Conservation (phyloP, 805 yeast genomes). For the Pichia cabralensis region DNA sequence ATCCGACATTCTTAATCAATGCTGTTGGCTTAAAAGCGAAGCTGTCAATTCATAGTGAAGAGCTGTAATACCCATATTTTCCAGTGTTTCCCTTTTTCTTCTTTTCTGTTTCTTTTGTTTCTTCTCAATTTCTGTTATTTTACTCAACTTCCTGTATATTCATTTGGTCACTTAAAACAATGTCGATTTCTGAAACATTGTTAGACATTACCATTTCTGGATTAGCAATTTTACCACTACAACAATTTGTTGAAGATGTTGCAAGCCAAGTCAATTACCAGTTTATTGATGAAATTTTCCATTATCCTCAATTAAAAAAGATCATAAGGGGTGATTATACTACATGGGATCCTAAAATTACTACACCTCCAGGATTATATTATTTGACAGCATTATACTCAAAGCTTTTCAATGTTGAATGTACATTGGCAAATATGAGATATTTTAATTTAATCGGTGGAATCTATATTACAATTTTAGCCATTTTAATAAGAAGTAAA, state of each 20-base stretch:
- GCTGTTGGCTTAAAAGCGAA: too few species aligned
- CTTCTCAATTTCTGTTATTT: neutral
- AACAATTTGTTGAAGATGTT: conserved; percentile 14
- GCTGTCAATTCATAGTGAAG: too few species aligned
- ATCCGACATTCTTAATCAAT: too few species aligned
- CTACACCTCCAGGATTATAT: conserved; percentile 95
- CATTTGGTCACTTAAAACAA: too few species aligned
- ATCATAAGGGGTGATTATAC: conserved; percentile 53
- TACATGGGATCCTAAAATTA: conserved; percentile 82
- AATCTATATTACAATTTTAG: conserved; percentile 26
- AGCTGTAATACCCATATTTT: too few species aligned
- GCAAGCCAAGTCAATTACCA: conserved; percentile 20
- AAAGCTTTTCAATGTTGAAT: conserved; percentile 21
- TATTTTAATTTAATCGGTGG: conserved; percentile 63
- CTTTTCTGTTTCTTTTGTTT: too few species aligned
- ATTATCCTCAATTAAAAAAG: conserved; percentile 64
- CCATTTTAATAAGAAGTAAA: conserved; percentile 11
- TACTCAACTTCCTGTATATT: neutral
- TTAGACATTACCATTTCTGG: conserved; percentile 11
- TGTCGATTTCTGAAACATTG: conserved; percentile 8
- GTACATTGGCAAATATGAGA: conserved; percentile 36
- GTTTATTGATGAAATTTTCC: conserved; percentile 75
- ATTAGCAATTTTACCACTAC: conserved; percentile 12
- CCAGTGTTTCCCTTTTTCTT: too few species aligned
- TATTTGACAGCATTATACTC: conserved; percentile 31